Evolutionary conservation across 2,329 filamentous ascomycete genomes (phyloP).

Genomic region (Ophiostoma angusticollis): DNA sequence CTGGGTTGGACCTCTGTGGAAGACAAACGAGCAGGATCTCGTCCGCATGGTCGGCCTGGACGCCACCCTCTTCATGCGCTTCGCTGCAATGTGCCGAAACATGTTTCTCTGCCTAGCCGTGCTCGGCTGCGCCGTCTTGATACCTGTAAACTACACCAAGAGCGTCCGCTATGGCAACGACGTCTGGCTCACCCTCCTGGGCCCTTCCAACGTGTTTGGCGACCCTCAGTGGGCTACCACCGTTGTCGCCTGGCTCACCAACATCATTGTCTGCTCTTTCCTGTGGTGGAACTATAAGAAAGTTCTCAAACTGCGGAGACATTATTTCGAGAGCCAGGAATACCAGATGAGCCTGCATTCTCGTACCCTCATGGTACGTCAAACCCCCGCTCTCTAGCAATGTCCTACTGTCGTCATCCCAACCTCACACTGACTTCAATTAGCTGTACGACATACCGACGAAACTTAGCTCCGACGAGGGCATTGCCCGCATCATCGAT

Average conservation of each 20-base stretch:
- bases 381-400: background rate
- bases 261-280: constrained; percentile 64
- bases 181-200: constrained; percentile 46
- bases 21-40: constrained; percentile 63
- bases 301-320: constrained; percentile 55
- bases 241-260: constrained; percentile 50
- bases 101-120: constrained; percentile 66
- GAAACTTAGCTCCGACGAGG: constrained; percentile 68
- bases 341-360: constrained; percentile 83
- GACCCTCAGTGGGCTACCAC: constrained; percentile 46
- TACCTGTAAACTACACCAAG: constrained; percentile 62
- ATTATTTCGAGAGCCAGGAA: constrained; percentile 74
- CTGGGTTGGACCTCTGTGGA: constrained; percentile 70
- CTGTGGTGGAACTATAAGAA: constrained; percentile 84
- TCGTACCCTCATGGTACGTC: constrained; percentile 51
- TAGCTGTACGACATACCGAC: constrained; percentile 76
- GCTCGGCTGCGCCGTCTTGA: constrained; percentile 61
- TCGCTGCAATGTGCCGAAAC: constrained; percentile 82
- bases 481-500: constrained; percentile 73
- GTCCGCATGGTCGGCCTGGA: constrained; percentile 81
- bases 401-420: background rate
- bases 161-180: constrained; percentile 24
- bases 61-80: constrained; percentile 79
- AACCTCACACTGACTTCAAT: constrained; percentile 10
- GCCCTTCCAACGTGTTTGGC: constrained; percentile 42